phyloP scores from a whole-genome alignment of 257 asterid species.

The Solanum tarapatanum region DNA sequence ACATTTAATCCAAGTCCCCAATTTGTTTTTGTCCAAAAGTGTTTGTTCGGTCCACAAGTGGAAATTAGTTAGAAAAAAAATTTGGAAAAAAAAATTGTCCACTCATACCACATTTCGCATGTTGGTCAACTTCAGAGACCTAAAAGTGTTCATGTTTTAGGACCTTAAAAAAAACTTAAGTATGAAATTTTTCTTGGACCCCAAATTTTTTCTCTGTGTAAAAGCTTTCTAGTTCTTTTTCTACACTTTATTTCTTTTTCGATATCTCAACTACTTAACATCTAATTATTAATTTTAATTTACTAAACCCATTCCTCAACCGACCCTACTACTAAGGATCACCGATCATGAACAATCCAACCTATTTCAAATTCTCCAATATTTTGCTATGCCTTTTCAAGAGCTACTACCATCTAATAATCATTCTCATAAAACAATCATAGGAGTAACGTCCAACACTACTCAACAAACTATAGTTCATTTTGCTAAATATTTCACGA shows the following conservation, averaged over 20 bases:
- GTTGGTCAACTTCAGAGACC: background rate
- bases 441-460: background rate
- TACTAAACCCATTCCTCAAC: background rate
- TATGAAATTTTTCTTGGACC: background rate
- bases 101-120: background rate
- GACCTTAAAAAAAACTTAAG: background rate
- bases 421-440: too few species aligned
- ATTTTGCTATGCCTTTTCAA: background rate
- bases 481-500: background rate
- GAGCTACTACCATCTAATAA: background rate
- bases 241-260: background rate
- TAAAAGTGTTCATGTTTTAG: background rate
- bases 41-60: background rate
- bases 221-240: background rate
- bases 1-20: background rate
- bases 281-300: background rate
- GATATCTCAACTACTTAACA: background rate
- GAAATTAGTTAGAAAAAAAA: background rate
- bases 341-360: background rate
- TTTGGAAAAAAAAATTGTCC: background rate
- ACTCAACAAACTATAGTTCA: background rate
- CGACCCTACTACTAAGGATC: background rate
- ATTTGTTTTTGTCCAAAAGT: background rate
- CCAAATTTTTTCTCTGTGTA: background rate
- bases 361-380: background rate